phyloP scores from a whole-genome alignment of 495 filamentous ascomycete species.

The Corynascus novoguineensis region DNA sequence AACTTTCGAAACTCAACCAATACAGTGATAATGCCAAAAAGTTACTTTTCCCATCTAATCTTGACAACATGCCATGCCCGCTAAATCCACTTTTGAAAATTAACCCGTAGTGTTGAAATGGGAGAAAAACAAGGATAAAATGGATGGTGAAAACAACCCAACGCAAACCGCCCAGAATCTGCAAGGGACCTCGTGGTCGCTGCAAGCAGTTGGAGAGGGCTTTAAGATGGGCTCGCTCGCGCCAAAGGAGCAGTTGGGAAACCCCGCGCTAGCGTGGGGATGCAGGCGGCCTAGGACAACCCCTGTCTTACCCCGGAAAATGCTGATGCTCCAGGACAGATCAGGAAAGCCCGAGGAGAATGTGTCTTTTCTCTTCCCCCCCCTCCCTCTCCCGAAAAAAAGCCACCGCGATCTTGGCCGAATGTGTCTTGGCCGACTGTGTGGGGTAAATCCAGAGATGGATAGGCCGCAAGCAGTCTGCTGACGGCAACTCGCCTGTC shows the following conservation, averaged over 20 bases:
- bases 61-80: conserved; percentile 13
- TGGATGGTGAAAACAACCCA: background rate
- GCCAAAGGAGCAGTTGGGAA: background rate
- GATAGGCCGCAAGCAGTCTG: background rate
- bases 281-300: background rate
- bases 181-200: background rate
- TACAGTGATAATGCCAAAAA: background rate
- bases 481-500: background rate
- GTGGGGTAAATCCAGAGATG: conserved; percentile 8
- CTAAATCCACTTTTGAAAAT: conserved; percentile 11
- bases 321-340: conserved; percentile 10
- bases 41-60: conserved; percentile 15
- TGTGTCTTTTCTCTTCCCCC: background rate
- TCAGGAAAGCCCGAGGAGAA: conserved; percentile 15
- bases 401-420: conserved; percentile 5
- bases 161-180: background rate
- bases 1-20: background rate
- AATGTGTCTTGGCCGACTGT: too few species aligned
- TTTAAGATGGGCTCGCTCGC: too few species aligned
- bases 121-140: background rate
- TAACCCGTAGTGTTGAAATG: conserved; percentile 3
- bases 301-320: conserved; percentile 1
- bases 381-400: too few species aligned
- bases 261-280: conserved; percentile 3
- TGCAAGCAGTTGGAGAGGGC: too few species aligned